Evolutionary conservation across 305 asterid species (phyloP).

Genomic region (Fraxinus sp.): DNA sequence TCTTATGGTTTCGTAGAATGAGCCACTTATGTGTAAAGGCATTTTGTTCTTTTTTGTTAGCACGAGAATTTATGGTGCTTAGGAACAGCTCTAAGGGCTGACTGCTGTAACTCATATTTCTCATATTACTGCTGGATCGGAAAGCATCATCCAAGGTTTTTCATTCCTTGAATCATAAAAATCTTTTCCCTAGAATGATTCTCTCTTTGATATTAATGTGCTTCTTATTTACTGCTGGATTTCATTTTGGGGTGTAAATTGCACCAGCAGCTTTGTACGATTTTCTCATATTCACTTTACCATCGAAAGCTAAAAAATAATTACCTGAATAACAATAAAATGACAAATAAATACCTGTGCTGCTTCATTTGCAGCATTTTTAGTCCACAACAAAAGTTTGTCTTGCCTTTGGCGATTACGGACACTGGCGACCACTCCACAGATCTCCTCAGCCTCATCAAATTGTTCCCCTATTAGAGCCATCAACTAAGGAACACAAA

Average conservation of each 20-base stretch:
- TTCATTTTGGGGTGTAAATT: neutral
- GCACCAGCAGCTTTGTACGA: neutral
- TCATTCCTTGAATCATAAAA: neutral
- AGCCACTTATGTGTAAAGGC: neutral
- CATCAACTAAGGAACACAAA: conserved; percentile 59
- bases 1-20: neutral
- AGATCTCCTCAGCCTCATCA: conserved; percentile 90
- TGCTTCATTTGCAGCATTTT: conserved; percentile 90
- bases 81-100: neutral
- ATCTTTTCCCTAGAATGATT: neutral
- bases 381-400: conserved; percentile 89
- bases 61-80: neutral
- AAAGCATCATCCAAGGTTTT: neutral
- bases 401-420: conserved; percentile 86
- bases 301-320: neutral
- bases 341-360: conserved; percentile 60
- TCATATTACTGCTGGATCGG: neutral
- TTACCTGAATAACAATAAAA: neutral
- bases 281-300: neutral
- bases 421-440: conserved; percentile 95
- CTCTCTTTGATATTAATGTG: neutral
- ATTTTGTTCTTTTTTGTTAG: neutral
- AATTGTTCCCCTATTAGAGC: conserved; percentile 96
- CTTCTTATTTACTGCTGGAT: neutral
- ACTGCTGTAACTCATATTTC: neutral